Conservation (phyloP, 345 rosid genomes). For the Fremontodendron californicum region DNA sequence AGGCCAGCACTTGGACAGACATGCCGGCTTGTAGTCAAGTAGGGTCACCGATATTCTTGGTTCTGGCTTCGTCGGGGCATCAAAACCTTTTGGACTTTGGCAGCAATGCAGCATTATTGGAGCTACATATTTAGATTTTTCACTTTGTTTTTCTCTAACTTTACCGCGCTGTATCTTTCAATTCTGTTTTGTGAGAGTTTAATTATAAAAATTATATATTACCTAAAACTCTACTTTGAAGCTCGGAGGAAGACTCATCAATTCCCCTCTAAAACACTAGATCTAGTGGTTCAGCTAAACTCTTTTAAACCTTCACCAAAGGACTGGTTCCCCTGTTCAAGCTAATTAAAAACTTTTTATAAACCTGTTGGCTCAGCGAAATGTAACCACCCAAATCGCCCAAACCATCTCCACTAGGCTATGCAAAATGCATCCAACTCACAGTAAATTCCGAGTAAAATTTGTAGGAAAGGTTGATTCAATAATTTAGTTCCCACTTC, state of each 20-base stretch:
- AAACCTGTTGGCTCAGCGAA: not conserved
- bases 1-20: not conserved
- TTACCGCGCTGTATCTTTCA: too few relatives aligned
- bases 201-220: too few relatives aligned
- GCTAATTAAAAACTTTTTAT: not conserved
- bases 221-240: not conserved
- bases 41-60: not conserved
- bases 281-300: too few relatives aligned
- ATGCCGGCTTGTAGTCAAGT: not conserved
- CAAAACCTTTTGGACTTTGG: not conserved
- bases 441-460: not conserved
- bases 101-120: not conserved
- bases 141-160: not conserved
- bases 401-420: not conserved
- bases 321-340: too few relatives aligned
- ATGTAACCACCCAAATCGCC: not conserved
- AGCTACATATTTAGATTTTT: not conserved
- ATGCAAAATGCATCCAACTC: too few relatives aligned
- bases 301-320: too few relatives aligned
- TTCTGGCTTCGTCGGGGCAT: not conserved
- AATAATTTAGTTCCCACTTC: not conserved
- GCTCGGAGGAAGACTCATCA: not conserved
- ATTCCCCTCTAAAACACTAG: not conserved
- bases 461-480: not conserved
- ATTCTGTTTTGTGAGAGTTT: too few relatives aligned